These are phyloP conservation scores for Ophiostoma populinum DNA, from an alignment of 2,329 filamentous ascomycete genomes.

Conservation along the genomic window DNA sequence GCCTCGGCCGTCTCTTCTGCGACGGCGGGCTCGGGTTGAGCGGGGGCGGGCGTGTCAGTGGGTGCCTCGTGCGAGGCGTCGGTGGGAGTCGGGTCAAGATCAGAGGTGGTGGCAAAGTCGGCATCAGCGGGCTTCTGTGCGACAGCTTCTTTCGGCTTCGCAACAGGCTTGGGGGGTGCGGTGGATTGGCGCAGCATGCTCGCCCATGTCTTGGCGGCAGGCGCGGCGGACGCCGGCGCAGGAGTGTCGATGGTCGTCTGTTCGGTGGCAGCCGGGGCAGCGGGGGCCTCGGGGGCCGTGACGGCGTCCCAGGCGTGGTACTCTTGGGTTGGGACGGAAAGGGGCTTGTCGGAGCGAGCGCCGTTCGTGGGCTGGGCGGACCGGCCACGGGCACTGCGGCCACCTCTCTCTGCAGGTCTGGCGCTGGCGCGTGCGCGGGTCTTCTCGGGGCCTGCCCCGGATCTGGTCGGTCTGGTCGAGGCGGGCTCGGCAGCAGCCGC, in stretches of 20 bases:
- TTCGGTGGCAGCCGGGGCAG: conserved; percentile 15
- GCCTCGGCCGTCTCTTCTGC: conserved; percentile 16
- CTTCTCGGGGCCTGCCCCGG: conserved; percentile 42
- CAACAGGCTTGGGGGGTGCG: conserved; percentile 17
- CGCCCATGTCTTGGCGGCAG: conserved; percentile 48
- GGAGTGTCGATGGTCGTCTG: conserved; percentile 18
- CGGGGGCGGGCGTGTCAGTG: conserved; percentile 1
- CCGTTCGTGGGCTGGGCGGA: conserved; percentile 45
- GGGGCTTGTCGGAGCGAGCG: conserved; percentile 37
- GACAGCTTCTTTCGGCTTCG: conserved; percentile 10
- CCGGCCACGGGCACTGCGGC: conserved; percentile 45
- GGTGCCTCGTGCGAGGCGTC: background rate
- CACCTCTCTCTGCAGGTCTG: conserved; percentile 44
- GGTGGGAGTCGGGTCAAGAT: conserved; percentile 3
- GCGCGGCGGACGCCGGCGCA: conserved; percentile 13
- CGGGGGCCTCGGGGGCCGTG: conserved; percentile 23
- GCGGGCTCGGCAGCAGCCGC: conserved; percentile 33
- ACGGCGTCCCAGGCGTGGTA: conserved; percentile 42
- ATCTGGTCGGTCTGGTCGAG: conserved; percentile 33
- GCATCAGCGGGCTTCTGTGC: conserved; percentile 24
- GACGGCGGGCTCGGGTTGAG: conserved; percentile 20
- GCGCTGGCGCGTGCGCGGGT: conserved; percentile 45
- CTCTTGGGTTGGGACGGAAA: conserved; percentile 54
- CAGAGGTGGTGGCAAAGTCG: conserved; percentile 24
- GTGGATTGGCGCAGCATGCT: conserved; percentile 52